Percentiles rank a stretch among this genome's conserved stretches.
Conservation (phyloP, 192 early-diverging fungal species). For the Gorgonomyces haynaldii region DNA sequence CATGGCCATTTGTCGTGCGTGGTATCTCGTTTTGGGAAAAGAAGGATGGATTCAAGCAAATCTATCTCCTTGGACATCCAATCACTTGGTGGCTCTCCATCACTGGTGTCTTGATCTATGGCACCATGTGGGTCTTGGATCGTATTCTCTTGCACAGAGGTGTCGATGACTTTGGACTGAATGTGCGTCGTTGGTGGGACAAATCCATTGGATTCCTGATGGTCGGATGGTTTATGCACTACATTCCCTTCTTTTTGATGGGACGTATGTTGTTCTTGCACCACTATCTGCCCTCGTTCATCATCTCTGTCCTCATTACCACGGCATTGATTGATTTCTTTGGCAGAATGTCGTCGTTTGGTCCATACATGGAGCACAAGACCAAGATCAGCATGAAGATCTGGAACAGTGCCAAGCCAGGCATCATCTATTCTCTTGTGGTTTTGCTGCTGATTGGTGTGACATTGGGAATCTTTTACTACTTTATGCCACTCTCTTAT, state of each 20-base stretch:
- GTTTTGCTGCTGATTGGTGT: constrained; percentile 28
- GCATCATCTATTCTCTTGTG: constrained; percentile 25
- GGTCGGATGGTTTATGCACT: constrained; percentile 57
- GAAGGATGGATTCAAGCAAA: constrained; percentile 63
- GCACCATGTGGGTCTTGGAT: constrained; percentile 54
- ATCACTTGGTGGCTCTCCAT: constrained; percentile 66
- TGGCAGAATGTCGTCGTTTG: no score
- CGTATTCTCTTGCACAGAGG: constrained; percentile 61
- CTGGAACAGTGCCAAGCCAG: constrained; percentile 9
- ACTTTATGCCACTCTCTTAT: constrained; percentile 80
- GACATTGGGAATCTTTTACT: constrained; percentile 53
- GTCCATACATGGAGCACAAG: constrained; percentile 28
- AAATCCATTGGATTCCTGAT: constrained; percentile 64
- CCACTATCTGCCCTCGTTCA: constrained; percentile 84
- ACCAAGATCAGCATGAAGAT: constrained; percentile 22
- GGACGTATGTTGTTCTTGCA: constrained; percentile 87
- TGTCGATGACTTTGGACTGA: constrained; percentile 40
- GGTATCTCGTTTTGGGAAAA: constrained; percentile 91
- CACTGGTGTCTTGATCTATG: constrained; percentile 51
- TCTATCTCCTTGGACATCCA: constrained; percentile 86
- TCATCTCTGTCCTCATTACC: constrained; percentile 66
- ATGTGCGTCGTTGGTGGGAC: constrained; percentile 48
- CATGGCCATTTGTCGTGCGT: constrained; percentile 78
- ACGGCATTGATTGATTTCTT: constrained; percentile 72
- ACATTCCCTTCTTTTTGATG: constrained; percentile 81